Base-by-base conservation (phyloP, 352 stramenopile genomes). In the Pythium vanterpoolii region DNA sequence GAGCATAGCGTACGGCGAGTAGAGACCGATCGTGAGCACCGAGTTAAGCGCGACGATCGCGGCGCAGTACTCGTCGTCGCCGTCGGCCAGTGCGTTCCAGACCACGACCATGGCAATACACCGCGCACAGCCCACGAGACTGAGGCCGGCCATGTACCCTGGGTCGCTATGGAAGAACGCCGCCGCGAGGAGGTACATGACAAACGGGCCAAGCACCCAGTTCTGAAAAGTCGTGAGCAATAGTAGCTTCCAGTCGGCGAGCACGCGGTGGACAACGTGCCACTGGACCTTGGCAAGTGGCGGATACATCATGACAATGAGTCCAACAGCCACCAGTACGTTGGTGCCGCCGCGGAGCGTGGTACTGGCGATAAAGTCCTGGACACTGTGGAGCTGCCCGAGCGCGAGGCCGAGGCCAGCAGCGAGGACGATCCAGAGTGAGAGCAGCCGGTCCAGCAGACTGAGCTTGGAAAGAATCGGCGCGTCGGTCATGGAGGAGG, bases 51-150 rank as follows among this genome's bases (percentile, higher is more conserved):
- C 77, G 34, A 91, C 76, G 64, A 91, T 81, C 31, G 79, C 74
- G 0, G 84, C 73, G 16, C 81, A 83, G 56, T 87, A 87, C 54
- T 86, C 79, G 33, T 79, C 61, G 59, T 93, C 76, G 1, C 81
- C 81, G 2, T 66, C 65, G 23, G 81, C 79, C 13, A 93, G 62
- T 27, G 62, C 67, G 61, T 85, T 87, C 83, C 81, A 93, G 56
- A 93, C 84, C 66, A 93, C 84, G 55, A 91, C 83, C 83, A 93
- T 93, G 19, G 76, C 81, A 38, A 89, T 93, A 59, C 79, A 93
- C 9, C 81, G 73, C 42, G 79, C 67, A 48, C 79, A 88, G 1
- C 83, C 83, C 3, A 93, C 74, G 56, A 91, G 70, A 38, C 74
- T 85, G 47, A 89, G 80, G 5, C 83, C 83, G 0, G 77, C 68